phyloP scores from a whole-genome alignment of 2,329 filamentous ascomycete genomes.

The Chlorencoelia australis region DNA sequence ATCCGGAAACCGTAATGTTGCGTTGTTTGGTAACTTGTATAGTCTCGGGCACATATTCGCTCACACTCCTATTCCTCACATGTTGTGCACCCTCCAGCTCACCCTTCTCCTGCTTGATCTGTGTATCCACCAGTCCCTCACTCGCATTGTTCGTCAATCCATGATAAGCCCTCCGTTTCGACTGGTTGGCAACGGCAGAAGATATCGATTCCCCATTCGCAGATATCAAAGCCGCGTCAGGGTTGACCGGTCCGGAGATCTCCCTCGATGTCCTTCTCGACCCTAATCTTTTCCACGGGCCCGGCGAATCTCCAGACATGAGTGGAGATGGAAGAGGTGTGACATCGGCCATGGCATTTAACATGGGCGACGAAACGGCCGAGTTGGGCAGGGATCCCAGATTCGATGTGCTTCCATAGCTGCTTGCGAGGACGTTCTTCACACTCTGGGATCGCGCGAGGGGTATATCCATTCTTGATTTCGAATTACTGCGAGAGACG shows the following conservation, averaged over 20 bases:
- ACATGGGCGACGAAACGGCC: conserved; percentile 60
- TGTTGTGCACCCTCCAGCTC: conserved; percentile 40
- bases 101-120: conserved; percentile 21
- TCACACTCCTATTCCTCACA: conserved; percentile 70
- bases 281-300: conserved; percentile 50
- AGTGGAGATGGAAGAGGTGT: conserved; percentile 73
- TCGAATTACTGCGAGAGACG: conserved; percentile 7
- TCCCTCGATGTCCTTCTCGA: conserved; percentile 40
- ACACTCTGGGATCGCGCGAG: conserved; percentile 51
- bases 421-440: conserved; percentile 42
- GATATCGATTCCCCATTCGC: conserved; percentile 43
- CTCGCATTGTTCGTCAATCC: conserved; percentile 28
- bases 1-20: conserved; percentile 62
- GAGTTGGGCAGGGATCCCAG: conserved; percentile 51
- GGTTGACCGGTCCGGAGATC: conserved; percentile 28
- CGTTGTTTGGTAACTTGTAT: conserved; percentile 56
- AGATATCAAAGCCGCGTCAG: conserved; percentile 40
- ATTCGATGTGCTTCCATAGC: conserved; percentile 32
- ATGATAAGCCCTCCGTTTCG: conserved; percentile 48
- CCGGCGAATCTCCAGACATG: conserved; percentile 52
- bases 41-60: conserved; percentile 74
- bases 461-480: conserved; percentile 26
- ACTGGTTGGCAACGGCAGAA: conserved; percentile 39
- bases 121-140: conserved; percentile 13
- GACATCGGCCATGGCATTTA: conserved; percentile 66